Evolutionary conservation across 208 protist genomes (phyloP).

Genomic region (Crithidia fasciculata): DNA sequence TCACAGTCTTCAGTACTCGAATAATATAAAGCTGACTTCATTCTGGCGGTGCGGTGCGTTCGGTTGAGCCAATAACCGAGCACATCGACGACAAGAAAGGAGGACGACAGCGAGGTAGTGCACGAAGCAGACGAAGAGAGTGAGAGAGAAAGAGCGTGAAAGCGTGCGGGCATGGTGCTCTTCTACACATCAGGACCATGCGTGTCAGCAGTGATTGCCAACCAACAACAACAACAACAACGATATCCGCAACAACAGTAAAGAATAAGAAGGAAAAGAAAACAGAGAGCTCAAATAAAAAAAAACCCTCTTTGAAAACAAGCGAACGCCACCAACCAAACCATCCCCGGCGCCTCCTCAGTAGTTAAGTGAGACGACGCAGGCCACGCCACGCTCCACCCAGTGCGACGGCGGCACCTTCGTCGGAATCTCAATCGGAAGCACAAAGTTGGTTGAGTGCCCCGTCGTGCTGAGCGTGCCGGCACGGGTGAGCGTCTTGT

Average conservation of each 20-base stretch:
- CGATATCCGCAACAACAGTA: background rate
- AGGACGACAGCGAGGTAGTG: slow-evolving; percentile 8
- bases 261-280: background rate
- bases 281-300: background rate
- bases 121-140: background rate
- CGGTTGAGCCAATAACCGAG: slow-evolving; percentile 18
- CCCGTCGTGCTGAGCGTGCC: slow-evolving; percentile 98
- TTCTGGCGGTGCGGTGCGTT: too few species aligned
- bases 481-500: slow-evolving; percentile 96
- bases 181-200: background rate
- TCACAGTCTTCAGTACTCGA: too few species aligned
- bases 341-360: slow-evolving; percentile 4
- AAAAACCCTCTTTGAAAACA: background rate
- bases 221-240: background rate
- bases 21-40: too few species aligned
- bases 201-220: too few species aligned
- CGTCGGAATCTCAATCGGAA: slow-evolving; percentile 95
- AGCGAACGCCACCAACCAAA: too few species aligned
- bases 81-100: background rate
- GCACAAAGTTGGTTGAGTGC: slow-evolving; percentile 99
- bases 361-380: slow-evolving; percentile 88
- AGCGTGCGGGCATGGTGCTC: background rate
- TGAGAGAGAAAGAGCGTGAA: background rate
- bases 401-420: slow-evolving; percentile 88
- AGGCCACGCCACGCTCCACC: slow-evolving; percentile 95